Evolutionary conservation across 176 grass and related monocot genomes (phyloP), one percentile per base, ranked within the genome.

Genomic region (Calamus simplicifolius): DNA sequence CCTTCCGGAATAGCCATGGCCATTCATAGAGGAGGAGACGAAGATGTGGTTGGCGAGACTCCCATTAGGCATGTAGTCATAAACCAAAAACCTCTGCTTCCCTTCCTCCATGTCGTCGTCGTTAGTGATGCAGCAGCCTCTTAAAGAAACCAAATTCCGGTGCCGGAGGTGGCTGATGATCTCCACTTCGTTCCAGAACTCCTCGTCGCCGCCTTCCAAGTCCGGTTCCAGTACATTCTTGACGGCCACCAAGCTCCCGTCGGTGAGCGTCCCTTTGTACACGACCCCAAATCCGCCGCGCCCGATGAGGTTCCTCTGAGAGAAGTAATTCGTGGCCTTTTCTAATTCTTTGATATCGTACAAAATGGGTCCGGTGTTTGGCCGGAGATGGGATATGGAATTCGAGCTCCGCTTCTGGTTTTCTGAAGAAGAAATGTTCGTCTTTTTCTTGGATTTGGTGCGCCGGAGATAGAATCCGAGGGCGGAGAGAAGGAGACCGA

Each of bases 21-120:
- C 35, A 43, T 43, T 43, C 35, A 43, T 43, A 43, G 35, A 43
- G 8, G 35, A 43, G 35, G 64, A n/a, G n/a, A n/a, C 16, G 66
- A 97, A 97, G 70, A 92, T 85, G 67, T 91, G 78, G 56, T 88
- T 69, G 3, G 91, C 88, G 18, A 97, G 77, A 29, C 59, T 80
- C 16, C 93, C 84, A n/a, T 85, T 97, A 4, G 93, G 93, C 93
- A 92, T 92, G 81, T 84, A 97, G 67, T 97, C 87, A 66, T 88
- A 97, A 2, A 97, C 78, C 58, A 97, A 77, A 30, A 83, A 88
- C 75, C 81, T 78, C 77, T 90, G 83, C 77, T 79, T 96, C 58
- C 72, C 91, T 18, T 87, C 57, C 15, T 87, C 77, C 1, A 18
- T 4, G 35, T 77, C 87, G 73, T 80, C 35, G 35, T 43, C 80